Conservation (phyloP, 306 rosid genomes). For the Abrus precatorius region DNA sequence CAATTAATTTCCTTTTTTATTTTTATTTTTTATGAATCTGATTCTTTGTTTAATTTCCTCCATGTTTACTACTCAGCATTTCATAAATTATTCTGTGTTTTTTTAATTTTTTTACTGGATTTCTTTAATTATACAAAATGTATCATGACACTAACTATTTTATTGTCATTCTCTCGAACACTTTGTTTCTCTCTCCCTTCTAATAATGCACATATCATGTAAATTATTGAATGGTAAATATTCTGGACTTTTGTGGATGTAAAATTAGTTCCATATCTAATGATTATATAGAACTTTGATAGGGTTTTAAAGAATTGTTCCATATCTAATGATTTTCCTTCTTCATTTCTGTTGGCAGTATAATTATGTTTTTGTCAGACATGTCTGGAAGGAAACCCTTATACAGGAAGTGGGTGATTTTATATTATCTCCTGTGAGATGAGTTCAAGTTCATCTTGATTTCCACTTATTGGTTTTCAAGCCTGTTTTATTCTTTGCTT, state of each 20-base stretch:
- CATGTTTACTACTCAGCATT: conserved; percentile 18
- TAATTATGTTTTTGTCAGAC: conserved; percentile 87
- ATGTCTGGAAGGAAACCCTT: conserved; percentile 92
- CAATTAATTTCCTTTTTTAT: conserved; percentile 1
- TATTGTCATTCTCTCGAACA: conserved; percentile 7
- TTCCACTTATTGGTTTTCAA: conserved; percentile 39
- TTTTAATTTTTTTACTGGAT: background rate
- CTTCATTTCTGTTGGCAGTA: conserved; percentile 66
- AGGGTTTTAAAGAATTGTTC: conserved; percentile 25
- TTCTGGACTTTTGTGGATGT: conserved; percentile 20
- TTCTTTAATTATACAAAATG: conserved; percentile 9
- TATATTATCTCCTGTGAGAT: conserved; percentile 23
- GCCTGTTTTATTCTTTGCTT: conserved; percentile 45
- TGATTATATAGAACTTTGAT: background rate
- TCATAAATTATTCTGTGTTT: background rate
- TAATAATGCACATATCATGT: conserved; percentile 1
- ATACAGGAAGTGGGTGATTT: conserved; percentile 86
- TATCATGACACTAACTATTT: conserved; percentile 10
- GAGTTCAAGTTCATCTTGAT: conserved; percentile 36
- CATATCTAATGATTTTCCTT: conserved; percentile 44
- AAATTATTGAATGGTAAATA: conserved; percentile 37
- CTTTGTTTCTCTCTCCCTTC: conserved; percentile 33
- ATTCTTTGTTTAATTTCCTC: conserved; percentile 18
- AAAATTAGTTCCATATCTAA: background rate
- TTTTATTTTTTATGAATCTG: conserved; percentile 17